Evolutionary conservation across 2,329 filamentous ascomycete genomes (phyloP).

Genomic region (Aspergillus sp.): DNA sequence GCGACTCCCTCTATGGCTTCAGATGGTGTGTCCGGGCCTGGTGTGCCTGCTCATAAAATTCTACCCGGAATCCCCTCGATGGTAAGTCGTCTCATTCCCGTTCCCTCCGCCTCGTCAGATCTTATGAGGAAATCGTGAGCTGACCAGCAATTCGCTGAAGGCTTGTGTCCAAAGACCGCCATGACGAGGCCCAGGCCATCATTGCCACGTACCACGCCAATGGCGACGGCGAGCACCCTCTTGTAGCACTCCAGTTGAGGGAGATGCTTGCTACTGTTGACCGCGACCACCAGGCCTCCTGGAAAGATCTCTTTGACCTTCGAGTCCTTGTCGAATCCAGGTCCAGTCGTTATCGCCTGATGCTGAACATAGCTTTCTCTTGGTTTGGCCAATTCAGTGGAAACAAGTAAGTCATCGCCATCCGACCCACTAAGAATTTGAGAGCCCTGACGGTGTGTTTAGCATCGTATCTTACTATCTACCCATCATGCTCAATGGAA

Average conservation of each 20-base stretch:
- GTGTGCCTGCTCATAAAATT: slow-evolving; percentile 10
- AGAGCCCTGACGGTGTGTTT: neutral
- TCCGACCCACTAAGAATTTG: neutral
- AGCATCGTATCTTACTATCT: slow-evolving; percentile 10
- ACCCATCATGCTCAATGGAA: slow-evolving; percentile 5
- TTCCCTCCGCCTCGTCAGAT: neutral
- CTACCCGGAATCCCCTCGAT: slow-evolving; percentile 9
- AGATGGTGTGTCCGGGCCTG: slow-evolving; percentile 9
- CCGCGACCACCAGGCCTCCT: slow-evolving; percentile 15
- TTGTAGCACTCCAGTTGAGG: slow-evolving; percentile 42
- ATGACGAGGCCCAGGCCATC: slow-evolving; percentile 60
- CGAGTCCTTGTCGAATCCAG: slow-evolving; percentile 7
- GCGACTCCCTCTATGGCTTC: slow-evolving; percentile 10
- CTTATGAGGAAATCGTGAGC: neutral
- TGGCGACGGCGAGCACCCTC: slow-evolving; percentile 54
- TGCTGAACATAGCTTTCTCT: slow-evolving; percentile 8
- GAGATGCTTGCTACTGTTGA: slow-evolving; percentile 33
- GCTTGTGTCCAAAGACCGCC: slow-evolving; percentile 23
- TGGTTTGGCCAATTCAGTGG: slow-evolving; percentile 11
- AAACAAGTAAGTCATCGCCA: slow-evolving; percentile 2
- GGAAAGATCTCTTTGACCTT: slow-evolving; percentile 7
- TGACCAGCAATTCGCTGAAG: neutral
- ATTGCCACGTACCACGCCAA: slow-evolving; percentile 64
- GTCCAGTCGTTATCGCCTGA: slow-evolving; percentile 9
- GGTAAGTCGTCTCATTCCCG: neutral